These are phyloP conservation scores for Hirschfeldia incana DNA, from an alignment of 345 rosid genomes.

Conservation along the genomic window DNA sequence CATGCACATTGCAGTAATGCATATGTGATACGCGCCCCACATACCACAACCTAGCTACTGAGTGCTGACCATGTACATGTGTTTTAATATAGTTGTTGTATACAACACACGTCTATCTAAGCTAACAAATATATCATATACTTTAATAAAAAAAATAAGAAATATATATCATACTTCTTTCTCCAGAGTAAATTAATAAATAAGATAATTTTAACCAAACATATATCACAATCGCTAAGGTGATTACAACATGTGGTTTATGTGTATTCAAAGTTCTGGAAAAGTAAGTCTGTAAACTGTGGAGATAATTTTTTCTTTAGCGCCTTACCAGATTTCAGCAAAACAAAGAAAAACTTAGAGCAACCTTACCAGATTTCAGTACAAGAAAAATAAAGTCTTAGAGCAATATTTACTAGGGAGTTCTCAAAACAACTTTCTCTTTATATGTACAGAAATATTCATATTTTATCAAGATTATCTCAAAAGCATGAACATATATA, in stretches of 20 bases:
- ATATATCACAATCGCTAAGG: background rate
- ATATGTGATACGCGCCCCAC: constrained; percentile 11
- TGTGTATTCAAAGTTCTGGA: background rate
- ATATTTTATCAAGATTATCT: too few relatives aligned
- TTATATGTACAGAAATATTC: too few relatives aligned
- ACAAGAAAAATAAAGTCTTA: too few relatives aligned
- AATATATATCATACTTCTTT: background rate
- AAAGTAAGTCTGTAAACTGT: background rate
- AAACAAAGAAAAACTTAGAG: background rate
- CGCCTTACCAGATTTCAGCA: background rate
- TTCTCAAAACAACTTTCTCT: too few relatives aligned
- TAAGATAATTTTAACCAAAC: background rate
- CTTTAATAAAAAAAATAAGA: too few relatives aligned
- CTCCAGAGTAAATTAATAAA: background rate
- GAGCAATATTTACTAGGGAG: too few relatives aligned
- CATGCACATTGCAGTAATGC: constrained; percentile 5
- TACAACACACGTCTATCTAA: constrained; percentile 3
- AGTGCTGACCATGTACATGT: constrained; percentile 20
- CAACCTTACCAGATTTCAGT: too few relatives aligned
- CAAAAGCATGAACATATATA: too few relatives aligned
- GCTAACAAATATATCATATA: background rate
- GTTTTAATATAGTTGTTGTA: constrained; percentile 6
- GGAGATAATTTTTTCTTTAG: background rate
- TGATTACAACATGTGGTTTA: background rate
- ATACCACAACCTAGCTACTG: constrained; percentile 12